Conservation (phyloP, 345 rosid genomes). For the Chamaenerion angustifolium region DNA sequence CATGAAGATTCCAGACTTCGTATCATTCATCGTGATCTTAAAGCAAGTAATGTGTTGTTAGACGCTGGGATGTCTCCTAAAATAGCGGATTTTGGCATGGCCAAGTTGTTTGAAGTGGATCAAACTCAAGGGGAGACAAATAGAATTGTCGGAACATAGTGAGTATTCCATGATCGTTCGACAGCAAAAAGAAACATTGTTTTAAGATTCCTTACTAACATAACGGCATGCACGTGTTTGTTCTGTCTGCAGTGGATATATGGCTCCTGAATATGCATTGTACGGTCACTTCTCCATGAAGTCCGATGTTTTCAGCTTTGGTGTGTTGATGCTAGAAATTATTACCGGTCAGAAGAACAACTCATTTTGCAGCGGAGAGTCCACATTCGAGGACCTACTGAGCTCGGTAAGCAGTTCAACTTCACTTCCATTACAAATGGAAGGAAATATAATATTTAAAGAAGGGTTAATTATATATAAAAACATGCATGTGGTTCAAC, state of each 20-base stretch:
- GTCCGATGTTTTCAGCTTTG: slow-evolving; percentile 64
- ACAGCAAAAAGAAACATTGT: no score
- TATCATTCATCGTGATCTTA: slow-evolving; percentile 57
- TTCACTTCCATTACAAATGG: no score
- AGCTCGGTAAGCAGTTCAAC: no score
- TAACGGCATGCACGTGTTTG: no score
- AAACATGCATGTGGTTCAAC: no score
- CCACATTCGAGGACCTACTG: no score
- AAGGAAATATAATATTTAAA: no score
- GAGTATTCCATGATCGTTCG: slow-evolving; percentile 15
- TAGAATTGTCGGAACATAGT: slow-evolving; percentile 57
- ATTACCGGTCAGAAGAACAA: slow-evolving; percentile 38
- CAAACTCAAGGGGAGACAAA: slow-evolving; percentile 39
- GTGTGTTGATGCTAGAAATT: slow-evolving; percentile 51
- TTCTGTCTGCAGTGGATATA: slow-evolving; percentile 35
- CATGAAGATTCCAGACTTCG: slow-evolving; percentile 56
- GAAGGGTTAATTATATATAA: no score
- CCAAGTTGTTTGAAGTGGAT: slow-evolving; percentile 36
- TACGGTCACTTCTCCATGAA: slow-evolving; percentile 56
- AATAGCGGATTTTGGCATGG: slow-evolving; percentile 68
- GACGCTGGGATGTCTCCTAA: slow-evolving; percentile 67
- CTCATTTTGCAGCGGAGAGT: slow-evolving; percentile 20
- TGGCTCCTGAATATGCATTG: slow-evolving; percentile 70
- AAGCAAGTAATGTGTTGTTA: slow-evolving; percentile 52
- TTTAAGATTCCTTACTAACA: no score